Conservation (phyloP, 257 asterid species). For the Solanum gandarillasii region DNA sequence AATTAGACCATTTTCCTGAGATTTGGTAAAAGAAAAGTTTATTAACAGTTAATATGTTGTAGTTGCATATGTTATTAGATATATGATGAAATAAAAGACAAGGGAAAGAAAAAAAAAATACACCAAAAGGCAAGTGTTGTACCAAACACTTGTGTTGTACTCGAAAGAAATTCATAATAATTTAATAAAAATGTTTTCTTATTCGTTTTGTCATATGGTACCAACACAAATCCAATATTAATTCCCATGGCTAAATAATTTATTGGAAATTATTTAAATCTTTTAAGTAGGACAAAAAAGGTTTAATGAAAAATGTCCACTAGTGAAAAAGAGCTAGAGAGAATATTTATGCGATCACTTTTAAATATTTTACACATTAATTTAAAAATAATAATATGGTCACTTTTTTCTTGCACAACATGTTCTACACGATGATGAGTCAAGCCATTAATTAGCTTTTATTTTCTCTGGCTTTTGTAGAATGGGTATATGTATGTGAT, state of each 20-base stretch:
- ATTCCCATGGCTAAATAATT: neutral
- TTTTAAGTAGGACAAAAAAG: neutral
- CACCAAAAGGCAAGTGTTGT: too few species aligned
- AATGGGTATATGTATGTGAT: neutral
- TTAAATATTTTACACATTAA: neutral
- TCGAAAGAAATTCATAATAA: too few species aligned
- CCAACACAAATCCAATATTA: neutral
- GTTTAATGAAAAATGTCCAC: neutral
- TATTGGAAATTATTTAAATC: neutral
- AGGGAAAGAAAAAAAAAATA: too few species aligned
- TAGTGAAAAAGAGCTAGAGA: neutral
- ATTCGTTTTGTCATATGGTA: neutral
- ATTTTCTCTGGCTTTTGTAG: neutral
- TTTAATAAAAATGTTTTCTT: too few species aligned
- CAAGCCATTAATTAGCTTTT: neutral
- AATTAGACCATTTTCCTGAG: too few species aligned
- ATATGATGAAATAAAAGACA: too few species aligned
- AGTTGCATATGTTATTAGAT: too few species aligned
- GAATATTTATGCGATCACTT: neutral
- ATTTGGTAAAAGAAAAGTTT: too few species aligned
- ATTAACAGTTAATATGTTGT: too few species aligned
- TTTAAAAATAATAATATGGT: neutral
- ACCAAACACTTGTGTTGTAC: too few species aligned
- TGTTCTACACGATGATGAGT: neutral
- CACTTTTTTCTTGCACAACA: neutral